A percentile compares a stretch with the other conserved stretches of the same genome.
Evolutionary conservation across 2,329 filamentous ascomycete genomes (phyloP).

Genomic region (Venturia carpophila): DNA sequence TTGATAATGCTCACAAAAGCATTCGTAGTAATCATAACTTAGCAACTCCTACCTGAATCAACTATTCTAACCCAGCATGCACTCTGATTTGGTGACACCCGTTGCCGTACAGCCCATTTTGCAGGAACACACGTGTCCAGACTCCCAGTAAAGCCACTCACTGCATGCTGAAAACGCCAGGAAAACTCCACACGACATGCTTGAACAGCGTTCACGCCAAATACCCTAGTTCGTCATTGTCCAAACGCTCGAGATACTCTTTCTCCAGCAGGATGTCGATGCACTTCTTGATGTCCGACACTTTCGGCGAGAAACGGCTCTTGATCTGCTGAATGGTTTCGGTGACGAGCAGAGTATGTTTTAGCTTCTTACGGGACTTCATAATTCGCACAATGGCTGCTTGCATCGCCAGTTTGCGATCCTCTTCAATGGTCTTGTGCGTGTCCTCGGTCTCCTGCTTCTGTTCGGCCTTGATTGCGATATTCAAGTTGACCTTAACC

Average conservation of each 20-base stretch:
- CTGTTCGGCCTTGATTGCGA: conserved; percentile 87
- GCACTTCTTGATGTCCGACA: conserved; percentile 97
- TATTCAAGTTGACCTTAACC: conserved; percentile 91
- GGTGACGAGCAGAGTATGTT: conserved; percentile 86
- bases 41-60: not conserved
- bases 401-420: conserved; percentile 89
- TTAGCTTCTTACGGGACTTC: conserved; percentile 99
- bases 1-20: not conserved
- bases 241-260: conserved; percentile 92
- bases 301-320: conserved; percentile 83
- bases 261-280: conserved; percentile 98
- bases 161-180: conserved; percentile 10
- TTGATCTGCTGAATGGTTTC: conserved; percentile 96
- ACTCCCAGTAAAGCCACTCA: not conserved
- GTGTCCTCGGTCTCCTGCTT: conserved; percentile 96
- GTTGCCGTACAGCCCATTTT: not conserved
- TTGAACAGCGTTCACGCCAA: conserved; percentile 55
- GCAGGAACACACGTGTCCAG: conserved; percentile 2
- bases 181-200: not conserved
- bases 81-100: not conserved
- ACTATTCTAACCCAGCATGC: not conserved
- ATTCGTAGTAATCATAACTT: conserved; percentile 1
- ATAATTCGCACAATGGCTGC: conserved; percentile 98
- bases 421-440: conserved; percentile 98
- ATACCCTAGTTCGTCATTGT: conserved; percentile 90